Percentiles rank a stretch among this genome's conserved stretches.
Evolutionary conservation across 495 filamentous ascomycete species (phyloP).

Genomic region (Patellaria atrata): DNA sequence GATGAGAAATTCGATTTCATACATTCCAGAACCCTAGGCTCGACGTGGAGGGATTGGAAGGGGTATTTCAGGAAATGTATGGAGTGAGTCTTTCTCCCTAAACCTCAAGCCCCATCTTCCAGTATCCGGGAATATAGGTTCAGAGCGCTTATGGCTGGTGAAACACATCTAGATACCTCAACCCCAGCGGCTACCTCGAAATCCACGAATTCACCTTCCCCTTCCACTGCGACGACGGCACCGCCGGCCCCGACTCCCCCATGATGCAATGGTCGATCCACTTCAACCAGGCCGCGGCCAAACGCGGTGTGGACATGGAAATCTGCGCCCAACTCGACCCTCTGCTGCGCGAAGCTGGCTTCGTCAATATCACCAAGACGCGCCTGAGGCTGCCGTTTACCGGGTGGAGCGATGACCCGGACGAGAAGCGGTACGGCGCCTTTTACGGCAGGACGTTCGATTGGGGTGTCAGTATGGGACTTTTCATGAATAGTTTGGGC

Average conservation of each 20-base stretch:
- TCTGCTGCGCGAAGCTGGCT: conserved; percentile 3
- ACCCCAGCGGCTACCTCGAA: conserved; percentile 4
- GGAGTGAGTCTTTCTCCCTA: background rate
- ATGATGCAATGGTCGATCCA: conserved; percentile 5
- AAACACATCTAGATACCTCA: background rate
- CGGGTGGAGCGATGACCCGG: conserved; percentile 3
- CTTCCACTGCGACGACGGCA: conserved; percentile 5
- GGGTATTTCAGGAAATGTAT: conserved; percentile 1
- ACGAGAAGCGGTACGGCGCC: background rate
- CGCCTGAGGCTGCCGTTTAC: background rate
- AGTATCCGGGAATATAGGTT: no score
- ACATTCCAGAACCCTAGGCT: conserved; percentile 3
- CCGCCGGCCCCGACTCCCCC: background rate
- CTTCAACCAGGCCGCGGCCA: conserved; percentile 3
- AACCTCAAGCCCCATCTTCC: background rate
- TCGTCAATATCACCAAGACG: conserved; percentile 1
- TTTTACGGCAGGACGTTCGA: conserved; percentile 2
- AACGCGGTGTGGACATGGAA: conserved; percentile 2
- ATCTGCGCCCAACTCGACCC: background rate
- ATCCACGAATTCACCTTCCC: conserved; percentile 4
- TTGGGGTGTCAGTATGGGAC: background rate
- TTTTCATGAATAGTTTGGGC: conserved; percentile 2
- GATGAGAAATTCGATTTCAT: conserved; percentile 3
- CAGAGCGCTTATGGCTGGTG: background rate
- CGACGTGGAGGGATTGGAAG: conserved; percentile 3